Evolutionary conservation across 257 asterid genomes (phyloP).

Genomic region (Solanum chmielewskii): DNA sequence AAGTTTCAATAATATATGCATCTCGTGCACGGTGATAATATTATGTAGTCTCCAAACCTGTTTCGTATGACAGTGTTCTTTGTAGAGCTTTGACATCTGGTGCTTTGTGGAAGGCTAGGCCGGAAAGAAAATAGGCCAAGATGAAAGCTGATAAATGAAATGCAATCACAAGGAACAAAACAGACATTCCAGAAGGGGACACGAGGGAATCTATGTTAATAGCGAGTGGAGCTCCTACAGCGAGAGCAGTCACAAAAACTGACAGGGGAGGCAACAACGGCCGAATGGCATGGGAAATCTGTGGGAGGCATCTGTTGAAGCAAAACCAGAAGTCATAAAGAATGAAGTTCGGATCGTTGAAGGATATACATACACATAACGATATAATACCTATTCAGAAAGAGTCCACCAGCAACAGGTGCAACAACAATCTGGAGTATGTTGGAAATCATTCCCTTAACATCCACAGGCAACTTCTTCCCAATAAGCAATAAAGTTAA

Average conservation of each 20-base stretch:
- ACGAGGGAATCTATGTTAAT: slow-evolving; percentile 51
- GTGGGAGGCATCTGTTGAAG: slow-evolving; percentile 66
- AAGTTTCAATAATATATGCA: background rate
- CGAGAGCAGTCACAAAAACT: slow-evolving; percentile 45
- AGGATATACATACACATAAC: background rate
- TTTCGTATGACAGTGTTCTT: slow-evolving; percentile 88
- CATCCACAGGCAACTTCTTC: slow-evolving; percentile 80
- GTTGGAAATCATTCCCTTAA: slow-evolving; percentile 84
- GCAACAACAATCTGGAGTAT: slow-evolving; percentile 85
- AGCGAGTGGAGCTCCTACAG: slow-evolving; percentile 76
- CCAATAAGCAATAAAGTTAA: slow-evolving; percentile 85
- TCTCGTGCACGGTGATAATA: background rate
- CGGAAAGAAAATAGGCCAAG: slow-evolving; percentile 54
- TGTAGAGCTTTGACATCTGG: slow-evolving; percentile 82
- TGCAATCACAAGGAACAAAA: slow-evolving; percentile 67
- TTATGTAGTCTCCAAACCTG: slow-evolving; percentile 34
- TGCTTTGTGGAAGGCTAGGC: slow-evolving; percentile 41
- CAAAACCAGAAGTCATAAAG: slow-evolving; percentile 9
- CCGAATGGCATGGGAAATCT: slow-evolving; percentile 42
- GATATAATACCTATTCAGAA: slow-evolving; percentile 54
- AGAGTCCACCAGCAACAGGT: slow-evolving; percentile 82
- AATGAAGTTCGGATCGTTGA: background rate
- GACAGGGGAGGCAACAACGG: slow-evolving; percentile 37
- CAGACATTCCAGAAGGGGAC: slow-evolving; percentile 80
- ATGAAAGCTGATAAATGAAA: slow-evolving; percentile 76